A percentile compares a stretch with the other conserved stretches of the same genome.
phyloP scores from a whole-genome alignment of 129 eudicot genomes.

The Mikania micrantha region DNA sequence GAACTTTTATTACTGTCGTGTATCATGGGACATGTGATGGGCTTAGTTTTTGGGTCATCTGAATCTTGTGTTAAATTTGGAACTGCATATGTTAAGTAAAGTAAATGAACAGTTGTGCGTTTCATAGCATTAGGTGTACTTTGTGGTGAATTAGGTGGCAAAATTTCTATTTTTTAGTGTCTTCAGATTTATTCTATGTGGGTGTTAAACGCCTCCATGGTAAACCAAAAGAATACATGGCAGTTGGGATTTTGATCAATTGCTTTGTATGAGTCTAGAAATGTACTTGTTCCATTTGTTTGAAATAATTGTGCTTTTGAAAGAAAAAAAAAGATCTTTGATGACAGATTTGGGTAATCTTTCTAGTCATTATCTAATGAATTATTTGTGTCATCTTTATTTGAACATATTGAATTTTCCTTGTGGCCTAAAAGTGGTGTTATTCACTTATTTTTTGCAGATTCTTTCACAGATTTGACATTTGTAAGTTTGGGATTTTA shows the following conservation, averaged over 20 bases:
- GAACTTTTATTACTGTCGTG: not conserved
- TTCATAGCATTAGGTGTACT: not conserved
- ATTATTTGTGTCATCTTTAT: not conserved
- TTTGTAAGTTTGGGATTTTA: slow-evolving; percentile 29
- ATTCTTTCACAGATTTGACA: not conserved
- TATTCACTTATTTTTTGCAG: slow-evolving; percentile 27
- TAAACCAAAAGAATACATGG: not conserved
- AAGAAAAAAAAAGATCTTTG: no score
- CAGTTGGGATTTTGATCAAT: not conserved
- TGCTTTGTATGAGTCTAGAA: not conserved
- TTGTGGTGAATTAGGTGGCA: not conserved
- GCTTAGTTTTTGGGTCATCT: not conserved
- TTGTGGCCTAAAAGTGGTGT: not conserved
- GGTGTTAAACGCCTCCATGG: not conserved
- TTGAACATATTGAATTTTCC: not conserved
- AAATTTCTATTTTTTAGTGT: not conserved
- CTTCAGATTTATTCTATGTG: not conserved
- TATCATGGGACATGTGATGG: not conserved
- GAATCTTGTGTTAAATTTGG: not conserved
- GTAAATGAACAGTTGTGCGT: not conserved
- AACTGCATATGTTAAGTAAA: not conserved
- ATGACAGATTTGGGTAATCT: no score
- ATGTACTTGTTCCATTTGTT: no score
- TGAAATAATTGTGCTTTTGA: no score
- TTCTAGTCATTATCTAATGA: no score